Percentiles rank a stretch among this genome's conserved stretches.
Evolutionary conservation across 805 yeast species (phyloP).

Genomic region (Candida vaughaniae): DNA sequence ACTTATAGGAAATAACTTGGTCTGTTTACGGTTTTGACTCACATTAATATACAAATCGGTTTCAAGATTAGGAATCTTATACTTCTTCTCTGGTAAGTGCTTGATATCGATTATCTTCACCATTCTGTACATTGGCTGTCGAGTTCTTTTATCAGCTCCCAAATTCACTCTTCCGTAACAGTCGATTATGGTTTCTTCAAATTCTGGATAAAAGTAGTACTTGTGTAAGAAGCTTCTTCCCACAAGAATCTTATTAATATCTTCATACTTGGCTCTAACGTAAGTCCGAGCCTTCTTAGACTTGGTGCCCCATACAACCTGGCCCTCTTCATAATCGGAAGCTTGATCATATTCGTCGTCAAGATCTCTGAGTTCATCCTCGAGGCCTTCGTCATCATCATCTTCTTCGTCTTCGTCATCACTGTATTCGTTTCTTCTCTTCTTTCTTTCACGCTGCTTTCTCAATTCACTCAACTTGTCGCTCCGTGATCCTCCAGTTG

Average conservation of each 20-base stretch:
- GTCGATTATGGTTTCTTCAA: slow-evolving; percentile 65
- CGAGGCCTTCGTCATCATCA: slow-evolving; percentile 43
- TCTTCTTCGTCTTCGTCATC: slow-evolving; percentile 39
- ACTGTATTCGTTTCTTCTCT: slow-evolving; percentile 33
- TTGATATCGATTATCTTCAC: slow-evolving; percentile 73
- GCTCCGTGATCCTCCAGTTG: slow-evolving; percentile 34
- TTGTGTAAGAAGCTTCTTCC: slow-evolving; percentile 77
- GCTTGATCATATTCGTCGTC: slow-evolving; percentile 28
- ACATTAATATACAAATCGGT: slow-evolving; percentile 62
- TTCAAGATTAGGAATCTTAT: slow-evolving; percentile 41
- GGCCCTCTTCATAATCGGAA: slow-evolving; percentile 28
- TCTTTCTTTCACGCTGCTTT: slow-evolving; percentile 69
- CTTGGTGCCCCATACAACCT: slow-evolving; percentile 34
- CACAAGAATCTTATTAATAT: slow-evolving; percentile 69
- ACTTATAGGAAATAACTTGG: slow-evolving; percentile 73
- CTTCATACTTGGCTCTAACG: slow-evolving; percentile 50
- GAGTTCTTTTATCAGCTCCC: slow-evolving; percentile 63
- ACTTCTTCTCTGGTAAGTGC: slow-evolving; percentile 39
- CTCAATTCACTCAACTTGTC: slow-evolving; percentile 70
- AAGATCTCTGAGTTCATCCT: slow-evolving; percentile 45
- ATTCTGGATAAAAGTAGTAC: slow-evolving; percentile 79
- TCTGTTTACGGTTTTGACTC: slow-evolving; percentile 75
- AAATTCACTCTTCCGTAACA: slow-evolving; percentile 83
- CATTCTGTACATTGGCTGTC: slow-evolving; percentile 72
- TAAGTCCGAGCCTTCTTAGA: slow-evolving; percentile 20